Conservation (phyloP, 306 rosid species). For the Lupinus albus region DNA sequence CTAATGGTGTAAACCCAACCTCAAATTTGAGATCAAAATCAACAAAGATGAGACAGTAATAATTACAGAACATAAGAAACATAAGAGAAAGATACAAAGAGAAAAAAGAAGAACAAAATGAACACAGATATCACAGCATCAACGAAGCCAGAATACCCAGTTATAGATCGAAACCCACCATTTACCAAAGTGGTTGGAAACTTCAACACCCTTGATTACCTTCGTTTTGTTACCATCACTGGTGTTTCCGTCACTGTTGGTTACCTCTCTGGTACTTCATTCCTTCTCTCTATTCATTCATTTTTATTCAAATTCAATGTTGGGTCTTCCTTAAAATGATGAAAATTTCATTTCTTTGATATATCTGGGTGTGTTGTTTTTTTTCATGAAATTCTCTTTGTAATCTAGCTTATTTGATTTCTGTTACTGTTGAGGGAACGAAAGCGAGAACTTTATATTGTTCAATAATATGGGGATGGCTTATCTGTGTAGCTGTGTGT, state of each 20-base stretch:
- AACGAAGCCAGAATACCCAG: conserved; percentile 68
- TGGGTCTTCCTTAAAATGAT: not conserved
- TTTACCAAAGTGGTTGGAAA: conserved; percentile 72
- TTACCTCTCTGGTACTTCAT: conserved; percentile 60
- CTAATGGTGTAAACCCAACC: not conserved
- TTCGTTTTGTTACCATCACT: conserved; percentile 68
- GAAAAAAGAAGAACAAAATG: conserved; percentile 39
- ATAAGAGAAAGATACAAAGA: not conserved
- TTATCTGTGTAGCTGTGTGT: too few relatives aligned
- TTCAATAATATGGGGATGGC: not conserved
- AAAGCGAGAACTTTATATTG: not conserved
- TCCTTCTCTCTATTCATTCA: not conserved
- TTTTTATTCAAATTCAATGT: too few relatives aligned
- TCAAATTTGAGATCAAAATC: not conserved
- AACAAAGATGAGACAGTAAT: not conserved
- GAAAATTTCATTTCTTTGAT: too few relatives aligned
- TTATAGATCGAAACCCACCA: conserved; percentile 81
- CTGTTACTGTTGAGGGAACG: not conserved
- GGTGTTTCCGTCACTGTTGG: conserved; percentile 79
- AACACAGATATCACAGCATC: conserved; percentile 78
- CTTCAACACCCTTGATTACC: conserved; percentile 65
- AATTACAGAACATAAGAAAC: not conserved
- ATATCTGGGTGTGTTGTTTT: not conserved
- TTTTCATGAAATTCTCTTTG: not conserved
- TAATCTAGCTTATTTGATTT: not conserved